Evolutionary conservation across 2,329 filamentous ascomycete genomes (phyloP).

Genomic region (Colletotrichum kahawae): DNA sequence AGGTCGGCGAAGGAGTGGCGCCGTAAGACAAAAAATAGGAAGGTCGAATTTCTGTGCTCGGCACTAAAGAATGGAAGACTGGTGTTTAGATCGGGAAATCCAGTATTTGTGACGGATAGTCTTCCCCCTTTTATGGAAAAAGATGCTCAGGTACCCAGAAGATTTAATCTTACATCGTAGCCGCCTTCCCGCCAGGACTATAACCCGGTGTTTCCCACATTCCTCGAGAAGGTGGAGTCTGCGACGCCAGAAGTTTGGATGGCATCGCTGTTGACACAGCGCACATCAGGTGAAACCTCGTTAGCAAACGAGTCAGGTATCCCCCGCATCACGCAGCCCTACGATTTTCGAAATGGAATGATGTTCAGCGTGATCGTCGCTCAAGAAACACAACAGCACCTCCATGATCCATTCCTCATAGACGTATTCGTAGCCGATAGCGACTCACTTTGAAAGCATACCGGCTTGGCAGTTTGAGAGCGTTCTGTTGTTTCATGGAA

Average conservation of each 20-base stretch:
- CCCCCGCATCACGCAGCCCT: neutral
- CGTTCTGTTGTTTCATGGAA: no score
- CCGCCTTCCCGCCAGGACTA: neutral
- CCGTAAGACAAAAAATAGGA: neutral
- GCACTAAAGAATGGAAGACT: neutral
- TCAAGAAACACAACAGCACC: neutral
- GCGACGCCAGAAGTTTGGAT: neutral
- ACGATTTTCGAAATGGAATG: neutral
- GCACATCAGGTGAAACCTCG: neutral
- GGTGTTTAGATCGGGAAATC: no score
- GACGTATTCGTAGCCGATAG: no score
- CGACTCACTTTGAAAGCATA: no score
- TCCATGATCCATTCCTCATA: neutral
- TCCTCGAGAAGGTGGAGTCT: neutral
- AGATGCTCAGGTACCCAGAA: neutral
- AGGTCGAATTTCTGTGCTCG: neutral
- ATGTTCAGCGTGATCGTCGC: neutral
- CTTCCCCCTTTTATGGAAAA: neutral
- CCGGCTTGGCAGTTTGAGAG: no score
- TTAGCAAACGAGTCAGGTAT: neutral
- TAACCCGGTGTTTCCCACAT: neutral
- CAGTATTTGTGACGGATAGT: no score
- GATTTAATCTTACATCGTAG: neutral
- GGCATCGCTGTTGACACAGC: neutral
- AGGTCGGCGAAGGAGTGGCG: neutral